Base-by-base conservation (phyloP, 257 asterid species). In the Solanum verrucosum region DNA sequence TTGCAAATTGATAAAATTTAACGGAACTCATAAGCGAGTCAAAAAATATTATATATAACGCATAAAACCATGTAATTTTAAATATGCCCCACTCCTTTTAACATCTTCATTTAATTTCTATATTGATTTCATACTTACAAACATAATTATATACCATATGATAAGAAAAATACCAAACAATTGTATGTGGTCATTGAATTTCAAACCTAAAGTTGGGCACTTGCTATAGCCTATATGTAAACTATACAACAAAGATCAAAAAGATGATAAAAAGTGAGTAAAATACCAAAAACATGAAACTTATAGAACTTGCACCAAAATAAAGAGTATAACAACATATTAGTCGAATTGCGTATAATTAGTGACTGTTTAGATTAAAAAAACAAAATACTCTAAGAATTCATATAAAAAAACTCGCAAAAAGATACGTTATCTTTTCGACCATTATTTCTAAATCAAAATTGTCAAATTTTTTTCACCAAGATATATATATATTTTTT, bases 381-480 rank as follows among this genome's bases (percentile, higher is more conserved):
- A 20, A 56, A 6, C 0, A 18, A 56, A 56, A 20, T 7, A 21
- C 3, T 21, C 5, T 59, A 59, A 59, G 3, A 59, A 59, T 59
- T 20, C 23, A 56, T 18, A 56, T 20, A 56, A 20, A 20, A 1
- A 56, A 56, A 56, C 11, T 56, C 25, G 4, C 2, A 0, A 20
- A 56, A 18, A 18, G 9, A 2, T 52, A 18, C 10, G 10, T 0
- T 18, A 52, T 56, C 11, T 56, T 56, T 18, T 59, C 1, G 0
- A 59, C 12, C 67, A 59, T 21, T 59, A 59, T 59, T 21, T 59
- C 27, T 59, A 21, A 52, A 16, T 56, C 10, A 16, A 52, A 52
- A 52, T 27, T 27, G 29, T 27, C 29, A 27, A 27, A 27, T 42
- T 42, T 52, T 56, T 56, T 56, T 2, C n/a, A 18, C 65, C n/a